A percentile compares a stretch with the other conserved stretches of the same genome.
Evolutionary conservation across 345 rosid species (phyloP).

Genomic region (Hirschfeldia incana): DNA sequence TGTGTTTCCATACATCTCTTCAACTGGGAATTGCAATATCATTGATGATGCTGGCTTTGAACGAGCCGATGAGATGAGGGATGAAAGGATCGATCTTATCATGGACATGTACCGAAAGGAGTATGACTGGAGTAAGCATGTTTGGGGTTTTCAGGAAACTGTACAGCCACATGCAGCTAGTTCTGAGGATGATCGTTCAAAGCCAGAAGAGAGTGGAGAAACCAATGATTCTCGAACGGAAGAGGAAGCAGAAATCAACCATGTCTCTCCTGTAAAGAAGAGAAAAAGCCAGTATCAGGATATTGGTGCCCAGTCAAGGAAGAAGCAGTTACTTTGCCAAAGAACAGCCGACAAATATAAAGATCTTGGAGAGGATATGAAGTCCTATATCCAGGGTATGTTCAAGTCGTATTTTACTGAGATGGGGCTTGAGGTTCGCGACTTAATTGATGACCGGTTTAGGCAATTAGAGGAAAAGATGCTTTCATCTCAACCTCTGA

Average conservation of each 20-base stretch:
- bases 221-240: not conserved
- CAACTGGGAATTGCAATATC: no score
- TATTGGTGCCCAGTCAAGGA: not conserved
- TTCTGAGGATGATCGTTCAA: not conserved
- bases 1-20: no score
- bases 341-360: not conserved
- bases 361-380: not conserved
- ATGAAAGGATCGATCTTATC: no score
- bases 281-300: not conserved
- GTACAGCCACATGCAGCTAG: no score
- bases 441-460: not conserved
- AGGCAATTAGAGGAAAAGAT: no score
- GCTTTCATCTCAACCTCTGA: not conserved
- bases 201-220: not conserved
- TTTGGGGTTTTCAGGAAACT: no score
- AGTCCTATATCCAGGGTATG: not conserved
- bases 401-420: not conserved
- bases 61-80: no score
- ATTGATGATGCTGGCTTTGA: no score
- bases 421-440: not conserved
- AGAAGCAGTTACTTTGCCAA: not conserved
- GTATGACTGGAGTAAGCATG: no score
- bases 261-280: not conserved
- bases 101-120: no score
- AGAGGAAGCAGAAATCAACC: not conserved